Evolutionary conservation across 768 basidiomycete genomes (phyloP), one percentile per base, ranked within the genome.

Genomic region (Pisolithus tinctorius): DNA sequence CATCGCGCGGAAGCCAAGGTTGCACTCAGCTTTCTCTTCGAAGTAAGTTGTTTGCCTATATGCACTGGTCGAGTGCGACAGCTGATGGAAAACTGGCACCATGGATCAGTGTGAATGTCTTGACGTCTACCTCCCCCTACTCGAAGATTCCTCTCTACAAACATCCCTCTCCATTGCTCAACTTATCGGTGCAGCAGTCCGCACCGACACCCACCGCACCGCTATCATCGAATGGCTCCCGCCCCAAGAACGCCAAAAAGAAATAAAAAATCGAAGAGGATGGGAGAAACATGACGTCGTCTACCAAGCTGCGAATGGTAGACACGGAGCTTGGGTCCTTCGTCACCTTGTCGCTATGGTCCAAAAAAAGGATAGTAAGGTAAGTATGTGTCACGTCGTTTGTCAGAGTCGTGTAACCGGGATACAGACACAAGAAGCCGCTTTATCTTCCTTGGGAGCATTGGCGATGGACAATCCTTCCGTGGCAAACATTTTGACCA

Each of bases 111-210:
- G 70, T 25, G 80, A 84, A 29, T 78, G 77, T 8, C 64, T 90
- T 2, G 87, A 91, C 46, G 69, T 81, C 0, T 84, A 77, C 57
- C 74, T 90, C 0, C 88, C 88, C 1, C 71, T 86, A 4, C 75
- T 89, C 23, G 65, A 69, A 4, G 74, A 76, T 58, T 44, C 66
- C 2, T 69, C 74, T 4, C 48, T 68, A 1, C 72, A 78, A 52
- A 64, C 71, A 6, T 70, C 71, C 5, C 74, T 72, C 3, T 75
- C 76, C 9, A 76, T 85, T 7, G 81, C 82, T 0, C 82, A 83
- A 55, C 74, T 88, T 30, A 64, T 89, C 3, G 78, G 73, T 0
- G 69, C 73, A 9, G 68, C 77, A 0, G 65, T 86, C 6, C 77
- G 84, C 6, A 72, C 67, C 1, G 69, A 71, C 0, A 59, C 61